Base-by-base conservation (phyloP, 805 yeast genomes). In the Komagataella pastoris region DNA sequence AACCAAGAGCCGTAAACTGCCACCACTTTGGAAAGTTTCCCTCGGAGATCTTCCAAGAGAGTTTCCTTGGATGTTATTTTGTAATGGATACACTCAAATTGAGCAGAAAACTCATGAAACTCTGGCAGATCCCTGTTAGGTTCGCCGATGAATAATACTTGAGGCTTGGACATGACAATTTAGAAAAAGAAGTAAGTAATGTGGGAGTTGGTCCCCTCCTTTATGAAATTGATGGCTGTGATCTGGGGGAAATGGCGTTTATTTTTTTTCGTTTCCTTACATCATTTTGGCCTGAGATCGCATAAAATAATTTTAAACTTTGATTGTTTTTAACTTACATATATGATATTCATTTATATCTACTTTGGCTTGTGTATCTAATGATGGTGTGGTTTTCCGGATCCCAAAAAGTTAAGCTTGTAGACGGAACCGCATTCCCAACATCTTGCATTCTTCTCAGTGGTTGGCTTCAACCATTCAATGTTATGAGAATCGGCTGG, bases 381-480 rank as follows among this genome's bases (percentile, higher is more conserved):
- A 24, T 46, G 47, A 59, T 75, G 78, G 67, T 79, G 82, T 66
- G 74, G 77, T 65, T 78, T 82, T 62, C 73, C 80, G 59, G 81
- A 85, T 71, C 97, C 97, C 63, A 90, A 77, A 73, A 83, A 84
- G 73, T 89, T 86, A 62, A 90, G 73, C 65, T 86, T 81, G 78
- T 85, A 91, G 59, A 89, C 96, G 61, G 90, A 84, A 71, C 99
- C 99, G 71, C 98, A 91, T 72, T 93, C 97, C 96, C 97, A 88
- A 75, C 97, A 93, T 82, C 99, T 88, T 60, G 86, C 86, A 55
- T 85, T 85, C 71, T 87, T 75, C 49, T 79, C 86, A 58, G 76
- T 79, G 59, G 89, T 85, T 62, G 95, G 95, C 71, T 81, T 83
- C 75, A 90, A 79, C 97, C 97, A 91, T 83, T 82, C 80, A 59